Conservation (phyloP, 148 eudicot species). For the Camellia granthamiana region DNA sequence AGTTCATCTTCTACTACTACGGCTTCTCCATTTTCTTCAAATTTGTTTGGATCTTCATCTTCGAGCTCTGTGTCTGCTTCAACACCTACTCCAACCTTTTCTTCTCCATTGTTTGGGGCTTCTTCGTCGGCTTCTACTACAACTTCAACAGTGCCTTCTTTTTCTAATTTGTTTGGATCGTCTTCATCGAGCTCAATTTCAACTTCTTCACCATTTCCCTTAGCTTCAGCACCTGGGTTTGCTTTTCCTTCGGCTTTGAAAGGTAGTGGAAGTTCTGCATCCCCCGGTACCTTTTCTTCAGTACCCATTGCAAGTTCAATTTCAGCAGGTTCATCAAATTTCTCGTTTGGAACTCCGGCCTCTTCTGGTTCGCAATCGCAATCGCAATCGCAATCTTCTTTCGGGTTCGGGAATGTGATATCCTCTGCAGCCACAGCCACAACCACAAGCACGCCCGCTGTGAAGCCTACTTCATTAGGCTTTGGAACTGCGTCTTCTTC, state of each 20-base stretch:
- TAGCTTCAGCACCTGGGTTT: constrained; percentile 15
- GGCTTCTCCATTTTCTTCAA: constrained; percentile 18
- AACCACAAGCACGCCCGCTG: constrained; percentile 16
- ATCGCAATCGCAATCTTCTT: constrained; percentile 1
- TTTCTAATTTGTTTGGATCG: constrained; percentile 14
- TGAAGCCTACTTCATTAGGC: constrained; percentile 12
- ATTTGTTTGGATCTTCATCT: constrained; percentile 5
- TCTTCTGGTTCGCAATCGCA: constrained; percentile 7
- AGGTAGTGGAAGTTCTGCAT: constrained; percentile 3
- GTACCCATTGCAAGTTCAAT: constrained; percentile 9
- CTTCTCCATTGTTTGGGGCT: constrained; percentile 13
- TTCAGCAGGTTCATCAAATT: constrained; percentile 11
- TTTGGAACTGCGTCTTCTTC: constrained; percentile 29
- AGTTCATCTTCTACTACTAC: constrained; percentile 11
- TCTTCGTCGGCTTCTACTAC: constrained; percentile 6
- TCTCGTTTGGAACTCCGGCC: constrained; percentile 16
- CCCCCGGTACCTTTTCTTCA: constrained; percentile 7
- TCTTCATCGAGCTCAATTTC: constrained; percentile 14
- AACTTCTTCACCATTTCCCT: constrained; percentile 3
- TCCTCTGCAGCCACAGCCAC: constrained; percentile 13
- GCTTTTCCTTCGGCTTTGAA: constrained; percentile 19
- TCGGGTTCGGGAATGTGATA: constrained; percentile 10
- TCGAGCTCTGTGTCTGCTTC: not conserved
- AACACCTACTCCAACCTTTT: constrained; percentile 5
- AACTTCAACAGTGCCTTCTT: constrained; percentile 11